Conservation (phyloP, 192 early-diverging fungal genomes). For the Umbelopsis sp. region DNA sequence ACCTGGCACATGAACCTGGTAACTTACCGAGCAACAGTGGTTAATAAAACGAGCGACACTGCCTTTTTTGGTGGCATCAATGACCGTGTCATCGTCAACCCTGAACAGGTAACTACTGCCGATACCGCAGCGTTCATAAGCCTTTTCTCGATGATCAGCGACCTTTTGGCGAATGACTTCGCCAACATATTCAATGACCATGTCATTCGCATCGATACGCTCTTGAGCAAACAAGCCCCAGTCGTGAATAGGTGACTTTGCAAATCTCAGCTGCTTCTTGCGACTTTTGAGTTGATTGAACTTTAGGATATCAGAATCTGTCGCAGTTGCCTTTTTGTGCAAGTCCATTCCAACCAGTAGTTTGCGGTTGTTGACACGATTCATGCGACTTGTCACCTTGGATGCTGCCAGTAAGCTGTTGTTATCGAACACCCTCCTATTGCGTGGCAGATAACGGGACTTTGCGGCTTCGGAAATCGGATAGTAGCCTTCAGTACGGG, state of each 20-base stretch:
- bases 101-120: constrained; percentile 95
- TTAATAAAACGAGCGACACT: constrained; percentile 98
- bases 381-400: constrained; percentile 61
- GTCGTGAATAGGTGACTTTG: constrained; percentile 94
- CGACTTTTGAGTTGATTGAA: constrained; percentile 94
- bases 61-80: constrained; percentile 98
- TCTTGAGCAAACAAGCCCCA: constrained; percentile 98
- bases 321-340: constrained; percentile 46
- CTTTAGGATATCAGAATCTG: constrained; percentile 75
- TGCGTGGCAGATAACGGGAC: constrained; percentile 60
- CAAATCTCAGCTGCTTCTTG: constrained; percentile 89
- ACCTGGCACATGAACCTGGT: neutral
- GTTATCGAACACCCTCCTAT: constrained; percentile 36
- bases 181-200: constrained; percentile 99
- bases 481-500: constrained; percentile 83
- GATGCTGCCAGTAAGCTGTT: constrained; percentile 33
- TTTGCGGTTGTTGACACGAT: constrained; percentile 67
- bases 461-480: constrained; percentile 69
- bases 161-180: constrained; percentile 94
- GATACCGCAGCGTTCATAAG: constrained; percentile 92
- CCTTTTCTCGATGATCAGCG: constrained; percentile 92
- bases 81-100: constrained; percentile 92
- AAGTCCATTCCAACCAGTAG: constrained; percentile 61
- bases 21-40: constrained; percentile 91
- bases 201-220: constrained; percentile 88